Evolutionary conservation across 2,329 filamentous ascomycete genomes (phyloP), one percentile per base, ranked within the genome.

Genomic region (Xylaria arbuscula): DNA sequence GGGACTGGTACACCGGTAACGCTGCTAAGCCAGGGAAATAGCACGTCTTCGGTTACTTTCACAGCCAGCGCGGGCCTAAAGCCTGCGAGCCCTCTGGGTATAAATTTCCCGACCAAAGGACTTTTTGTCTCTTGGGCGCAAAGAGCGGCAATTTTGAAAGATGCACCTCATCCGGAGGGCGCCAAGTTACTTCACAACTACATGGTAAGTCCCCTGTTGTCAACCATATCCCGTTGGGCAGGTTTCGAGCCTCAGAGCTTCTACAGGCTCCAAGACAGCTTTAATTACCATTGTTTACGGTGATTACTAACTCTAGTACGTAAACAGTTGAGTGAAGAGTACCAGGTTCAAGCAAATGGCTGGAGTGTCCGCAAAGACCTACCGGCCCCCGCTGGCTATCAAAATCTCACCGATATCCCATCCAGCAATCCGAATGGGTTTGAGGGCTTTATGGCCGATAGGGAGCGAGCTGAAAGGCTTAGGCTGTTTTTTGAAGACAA

Each of bases 401-500:
- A 22, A 5, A 32, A 53, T 17, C 51, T 68, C 36, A 34, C 32
- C n/a, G 62, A 68, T 45, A 47, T 68, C 11, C n/a, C 28, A 3
- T 56, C 66, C 1, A 68, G 40, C 4, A 68, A 68, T 24, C 40
- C 66, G 8, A 34, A 55, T 34, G 62, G 56, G 1, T 68, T 68
- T 13, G 62, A 64, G 11, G 51, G 61, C 1, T 68, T 68, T 19
- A 68, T 68, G 66, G 62, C 34, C 11, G 42, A 65, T 38, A 53
- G 66, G n/a, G 57, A 24, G 38, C 56, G 66, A 24, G 62, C 15
- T 11, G 66, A 68, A 38, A 65, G 66, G 13, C 56, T 68, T 8
- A 51, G 38, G 8, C 28, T 68, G 24, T 68, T 68, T 17, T 68
- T 68, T 34, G 66, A 68, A 36, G 66, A 65, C 6, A 68, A 68